phyloP scores from a whole-genome alignment of 2,329 filamentous ascomycete genomes.

The Botrytis aclada region DNA sequence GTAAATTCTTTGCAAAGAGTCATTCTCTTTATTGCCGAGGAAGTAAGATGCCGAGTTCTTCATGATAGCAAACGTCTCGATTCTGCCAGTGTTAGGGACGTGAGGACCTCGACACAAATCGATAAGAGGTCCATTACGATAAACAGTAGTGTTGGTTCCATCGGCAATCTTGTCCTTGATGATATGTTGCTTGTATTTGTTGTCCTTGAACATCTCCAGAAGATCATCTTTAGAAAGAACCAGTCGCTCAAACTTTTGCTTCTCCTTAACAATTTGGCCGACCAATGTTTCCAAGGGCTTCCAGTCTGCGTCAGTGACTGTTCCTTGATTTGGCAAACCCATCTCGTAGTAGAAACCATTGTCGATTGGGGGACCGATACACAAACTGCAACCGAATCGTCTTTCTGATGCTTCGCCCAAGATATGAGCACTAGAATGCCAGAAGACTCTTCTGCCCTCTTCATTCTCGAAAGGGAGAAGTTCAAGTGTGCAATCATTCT shows the following conservation, averaged over 20 bases:
- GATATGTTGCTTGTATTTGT: constrained; percentile 98
- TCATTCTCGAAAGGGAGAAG: constrained; percentile 75
- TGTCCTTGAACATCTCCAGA: constrained; percentile 94
- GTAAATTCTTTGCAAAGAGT: constrained; percentile 93
- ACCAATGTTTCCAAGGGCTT: constrained; percentile 80
- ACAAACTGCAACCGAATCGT: constrained; percentile 86
- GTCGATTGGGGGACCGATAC: constrained; percentile 87
- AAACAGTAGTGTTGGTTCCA: constrained; percentile 88
- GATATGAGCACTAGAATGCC: constrained; percentile 94
- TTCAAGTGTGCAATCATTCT: constrained; percentile 81
- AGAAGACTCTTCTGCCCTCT: constrained; percentile 87
- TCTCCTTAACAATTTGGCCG: constrained; percentile 86
- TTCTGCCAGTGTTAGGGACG: constrained; percentile 86
- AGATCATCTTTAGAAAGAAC: constrained; percentile 87
- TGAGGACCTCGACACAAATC: constrained; percentile 95
- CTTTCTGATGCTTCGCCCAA: constrained; percentile 93
- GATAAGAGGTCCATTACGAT: constrained; percentile 85
- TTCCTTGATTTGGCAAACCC: constrained; percentile 69
- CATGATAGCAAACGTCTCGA: constrained; percentile 93
- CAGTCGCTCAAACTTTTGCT: constrained; percentile 89
- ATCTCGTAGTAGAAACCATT: constrained; percentile 98
- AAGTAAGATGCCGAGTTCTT: constrained; percentile 80
- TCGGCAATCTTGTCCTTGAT: constrained; percentile 90
- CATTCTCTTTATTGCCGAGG: constrained; percentile 88
- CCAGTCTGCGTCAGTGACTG: constrained; percentile 75